Evolutionary conservation across 1,284 basidiomycete genomes (phyloP), one percentile per base, ranked within the genome.

Genomic region (Ganoderma resinaceum): DNA sequence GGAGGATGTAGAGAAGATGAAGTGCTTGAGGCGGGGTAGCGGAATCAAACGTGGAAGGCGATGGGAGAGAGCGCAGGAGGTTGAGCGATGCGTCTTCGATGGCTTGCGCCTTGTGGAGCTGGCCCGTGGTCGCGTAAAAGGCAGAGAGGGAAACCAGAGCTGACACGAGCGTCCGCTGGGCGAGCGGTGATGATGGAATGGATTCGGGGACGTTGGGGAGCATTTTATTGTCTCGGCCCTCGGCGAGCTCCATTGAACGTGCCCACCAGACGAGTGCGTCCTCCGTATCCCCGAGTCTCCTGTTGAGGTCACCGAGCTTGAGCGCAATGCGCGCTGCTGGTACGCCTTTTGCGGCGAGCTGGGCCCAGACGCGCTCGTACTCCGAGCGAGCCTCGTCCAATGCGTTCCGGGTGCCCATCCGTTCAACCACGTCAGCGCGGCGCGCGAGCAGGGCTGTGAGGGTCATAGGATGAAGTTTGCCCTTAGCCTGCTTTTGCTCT

Each of bases 91-190:
- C 80, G 72, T 91, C 85, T 78, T 96, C 89, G 23, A 94, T 76
- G 49, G 84, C 79, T 75, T 87, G 87, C 1, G 96, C 95, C 72
- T 91, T 81, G 49, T 82, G 77, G 31, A 97, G 84, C 63, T 90
- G 86, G 12, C 89, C 89, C 0, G 86, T 82, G 18, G 86, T 88
- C 12, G 94, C 91, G 73, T 91, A 90, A 75, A 85, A 86, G 1
- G 91, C 90, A 20, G 93, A 94, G 38, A 92, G 79, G 11, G 93
- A 92, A 8, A 92, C 86, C 1, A 95, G 82, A 18, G 89, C 84
- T 9, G 89, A 87, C 0, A 88, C 83, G 52, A 93, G 79, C 20
- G 89, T 88, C 68, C 95, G 86, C 70, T 94, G 91, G 7, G 87
- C 85, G n/a, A 86, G 82, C 16, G 91, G 91, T 62, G 89, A 88